Conservation (phyloP, 176 grass and related monocot genomes). For the Luzula sylvatica region DNA sequence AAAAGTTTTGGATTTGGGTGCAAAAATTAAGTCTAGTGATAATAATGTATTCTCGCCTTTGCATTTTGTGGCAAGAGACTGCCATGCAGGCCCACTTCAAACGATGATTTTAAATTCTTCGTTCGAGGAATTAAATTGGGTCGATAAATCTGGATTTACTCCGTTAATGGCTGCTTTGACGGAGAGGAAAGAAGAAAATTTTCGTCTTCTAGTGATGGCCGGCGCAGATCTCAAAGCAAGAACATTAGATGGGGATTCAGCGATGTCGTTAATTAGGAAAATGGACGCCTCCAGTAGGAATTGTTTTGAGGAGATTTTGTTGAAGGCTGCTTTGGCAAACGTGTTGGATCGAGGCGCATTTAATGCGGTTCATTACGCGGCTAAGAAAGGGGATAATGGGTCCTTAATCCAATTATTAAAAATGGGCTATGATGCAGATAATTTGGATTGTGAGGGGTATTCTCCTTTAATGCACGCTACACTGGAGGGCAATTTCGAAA, state of each 20-base stretch:
- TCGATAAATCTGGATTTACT: conserved; percentile 44
- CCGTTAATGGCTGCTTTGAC: conserved; percentile 41
- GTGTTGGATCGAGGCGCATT: conserved; percentile 25
- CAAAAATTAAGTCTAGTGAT: conserved; percentile 30
- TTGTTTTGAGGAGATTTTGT: conserved; percentile 41
- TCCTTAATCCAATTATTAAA: conserved; percentile 43
- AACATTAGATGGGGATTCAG: conserved; percentile 23
- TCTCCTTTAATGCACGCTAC: conserved; percentile 45
- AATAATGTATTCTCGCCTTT: conserved; percentile 34
- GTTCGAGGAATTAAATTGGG: conserved; percentile 31
- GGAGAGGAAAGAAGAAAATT: conserved; percentile 35
- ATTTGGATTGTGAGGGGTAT: conserved; percentile 37
- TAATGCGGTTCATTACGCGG: conserved; percentile 45
- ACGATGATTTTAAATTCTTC: conserved; percentile 40
- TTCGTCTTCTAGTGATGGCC: conserved; percentile 48
- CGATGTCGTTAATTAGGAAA: conserved; percentile 30
- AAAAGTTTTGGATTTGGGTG: conserved; percentile 27
- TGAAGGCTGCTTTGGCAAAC: conserved; percentile 32
- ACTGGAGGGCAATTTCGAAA: conserved; percentile 24
- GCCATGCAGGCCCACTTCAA: conserved; percentile 34
- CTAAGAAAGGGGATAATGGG: conserved; percentile 29
- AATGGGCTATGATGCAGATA: conserved; percentile 36
- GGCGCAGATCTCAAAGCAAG: conserved; percentile 41
- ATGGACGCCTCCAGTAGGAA: conserved; percentile 26
- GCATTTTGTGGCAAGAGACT: conserved; percentile 36